Conservation (phyloP, 257 asterid species). For the Ocimum tenuiflorum region DNA sequence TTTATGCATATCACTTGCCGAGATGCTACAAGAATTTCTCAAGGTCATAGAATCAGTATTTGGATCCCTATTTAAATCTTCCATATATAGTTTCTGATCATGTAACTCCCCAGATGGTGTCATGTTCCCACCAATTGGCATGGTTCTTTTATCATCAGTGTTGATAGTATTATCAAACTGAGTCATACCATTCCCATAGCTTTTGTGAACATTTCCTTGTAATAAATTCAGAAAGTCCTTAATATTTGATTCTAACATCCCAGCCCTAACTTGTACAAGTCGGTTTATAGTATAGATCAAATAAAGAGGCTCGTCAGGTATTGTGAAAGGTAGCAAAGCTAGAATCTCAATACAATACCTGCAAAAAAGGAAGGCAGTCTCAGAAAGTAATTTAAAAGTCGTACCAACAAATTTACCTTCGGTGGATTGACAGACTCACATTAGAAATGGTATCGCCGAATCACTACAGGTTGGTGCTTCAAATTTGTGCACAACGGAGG, state of each 20-base stretch:
- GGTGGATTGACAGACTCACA: constrained; percentile 39
- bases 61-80: constrained; percentile 28
- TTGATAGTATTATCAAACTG: constrained; percentile 28
- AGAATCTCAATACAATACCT: constrained; percentile 94
- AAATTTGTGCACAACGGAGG: constrained; percentile 84
- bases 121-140: constrained; percentile 26
- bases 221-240: constrained; percentile 59
- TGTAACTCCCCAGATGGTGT: constrained; percentile 36
- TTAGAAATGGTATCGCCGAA: constrained; percentile 56
- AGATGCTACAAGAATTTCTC: constrained; percentile 33
- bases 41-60: constrained; percentile 29
- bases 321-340: constrained; percentile 77
- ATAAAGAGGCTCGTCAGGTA: constrained; percentile 96
- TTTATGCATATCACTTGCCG: constrained; percentile 48
- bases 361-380: constrained; percentile 30
- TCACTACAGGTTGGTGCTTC: constrained; percentile 70
- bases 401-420: background rate
- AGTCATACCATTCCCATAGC: constrained; percentile 39
- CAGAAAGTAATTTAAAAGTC: constrained; percentile 7
- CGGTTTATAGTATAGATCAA: constrained; percentile 81
- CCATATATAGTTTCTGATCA: constrained; percentile 30
- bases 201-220: constrained; percentile 40
- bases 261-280: constrained; percentile 85
- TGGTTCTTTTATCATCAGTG: constrained; percentile 24
- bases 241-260: constrained; percentile 77